Conservation (phyloP, 305 asterid species). For the Solanum hybrid region DNA sequence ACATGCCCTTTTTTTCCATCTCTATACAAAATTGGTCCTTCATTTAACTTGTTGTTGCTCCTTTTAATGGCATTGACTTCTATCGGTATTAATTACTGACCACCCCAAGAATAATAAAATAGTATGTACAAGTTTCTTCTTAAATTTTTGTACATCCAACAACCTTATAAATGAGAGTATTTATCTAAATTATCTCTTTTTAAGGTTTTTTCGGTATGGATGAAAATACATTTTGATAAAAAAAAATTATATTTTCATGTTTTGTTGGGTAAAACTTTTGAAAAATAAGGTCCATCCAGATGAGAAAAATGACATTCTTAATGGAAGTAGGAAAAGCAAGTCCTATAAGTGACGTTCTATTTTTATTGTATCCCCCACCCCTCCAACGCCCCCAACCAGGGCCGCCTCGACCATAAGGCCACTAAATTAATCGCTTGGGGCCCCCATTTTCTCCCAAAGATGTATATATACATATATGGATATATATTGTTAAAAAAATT, state of each 20-base stretch:
- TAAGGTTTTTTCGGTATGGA: neutral
- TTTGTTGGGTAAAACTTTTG: neutral
- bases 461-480: too few species aligned
- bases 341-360: neutral
- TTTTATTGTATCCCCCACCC: neutral
- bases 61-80: neutral
- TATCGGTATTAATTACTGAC: neutral
- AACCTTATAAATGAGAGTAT: neutral
- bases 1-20: neutral
- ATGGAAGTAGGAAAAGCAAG: neutral
- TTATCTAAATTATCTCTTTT: neutral
- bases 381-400: neutral
- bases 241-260: too few species aligned
- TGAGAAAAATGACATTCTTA: neutral
- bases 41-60: neutral
- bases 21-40: neutral
- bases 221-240: too few species aligned
- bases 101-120: neutral
- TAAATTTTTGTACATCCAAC: neutral
- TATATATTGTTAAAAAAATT: too few species aligned
- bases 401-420: too few species aligned
- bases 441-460: too few species aligned
- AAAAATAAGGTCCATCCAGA: neutral
- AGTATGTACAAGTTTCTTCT: neutral
- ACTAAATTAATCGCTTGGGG: too few species aligned